Evolutionary conservation across 73 alveolate species (phyloP).

Genomic region (Blepharisma japonicum): DNA sequence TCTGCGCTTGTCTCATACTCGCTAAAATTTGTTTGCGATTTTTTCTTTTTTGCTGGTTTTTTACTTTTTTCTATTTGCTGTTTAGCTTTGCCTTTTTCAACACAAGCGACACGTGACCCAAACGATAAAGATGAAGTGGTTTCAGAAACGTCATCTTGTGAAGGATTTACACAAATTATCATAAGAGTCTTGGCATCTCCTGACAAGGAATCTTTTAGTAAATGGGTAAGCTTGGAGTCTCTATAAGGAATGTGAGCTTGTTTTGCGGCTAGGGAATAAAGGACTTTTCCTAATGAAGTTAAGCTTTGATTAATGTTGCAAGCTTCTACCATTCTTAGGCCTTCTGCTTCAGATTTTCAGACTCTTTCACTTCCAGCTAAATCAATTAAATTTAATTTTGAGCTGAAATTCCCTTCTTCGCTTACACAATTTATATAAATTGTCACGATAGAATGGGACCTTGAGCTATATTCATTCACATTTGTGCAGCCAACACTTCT

Average conservation of each 20-base stretch:
- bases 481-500: constrained; percentile 95
- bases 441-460: constrained; percentile 96
- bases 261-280: constrained; percentile 71
- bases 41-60: not conserved
- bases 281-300: constrained; percentile 95
- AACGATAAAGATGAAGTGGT: constrained; percentile 88
- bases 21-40: too few relatives aligned
- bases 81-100: constrained; percentile 20
- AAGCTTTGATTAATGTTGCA: constrained; percentile 94
- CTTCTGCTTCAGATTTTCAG: constrained; percentile 91
- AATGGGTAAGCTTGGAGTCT: constrained; percentile 97
- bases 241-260: constrained; percentile 95
- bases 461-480: constrained; percentile 93
- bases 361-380: constrained; percentile 98
- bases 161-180: constrained; percentile 98
- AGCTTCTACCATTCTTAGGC: constrained; percentile 96
- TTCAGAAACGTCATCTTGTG: constrained; percentile 87
- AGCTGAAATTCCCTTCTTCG: constrained; percentile 49
- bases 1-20: too few relatives aligned
- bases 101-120: constrained; percentile 44
- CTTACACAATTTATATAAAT: constrained; percentile 89
- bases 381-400: constrained; percentile 85
- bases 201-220: constrained; percentile 94
- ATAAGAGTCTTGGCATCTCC: constrained; percentile 96
- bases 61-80: constrained; percentile 7